phyloP scores from a whole-genome alignment of 176 grass and related monocot species.

The Paspalum vaginatum region DNA sequence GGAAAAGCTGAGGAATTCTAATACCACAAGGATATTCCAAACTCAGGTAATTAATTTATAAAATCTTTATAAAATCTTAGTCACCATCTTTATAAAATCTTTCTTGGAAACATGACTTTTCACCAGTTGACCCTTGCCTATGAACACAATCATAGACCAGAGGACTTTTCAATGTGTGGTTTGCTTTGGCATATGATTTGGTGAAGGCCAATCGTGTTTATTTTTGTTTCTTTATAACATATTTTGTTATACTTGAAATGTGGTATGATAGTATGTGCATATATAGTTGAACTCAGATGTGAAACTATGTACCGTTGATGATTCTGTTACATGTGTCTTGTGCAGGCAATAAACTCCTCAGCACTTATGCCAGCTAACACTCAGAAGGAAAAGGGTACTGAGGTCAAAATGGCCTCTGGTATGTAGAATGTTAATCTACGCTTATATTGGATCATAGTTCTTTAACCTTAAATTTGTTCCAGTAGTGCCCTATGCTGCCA shows the following conservation, averaged over 20 bases:
- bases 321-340: conserved; percentile 44
- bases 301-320: conserved; percentile 27
- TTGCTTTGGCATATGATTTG: background rate
- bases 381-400: conserved; percentile 65
- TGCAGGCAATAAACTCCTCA: conserved; percentile 52
- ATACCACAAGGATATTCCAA: conserved; percentile 92
- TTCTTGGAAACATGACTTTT: conserved; percentile 26
- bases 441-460: background rate
- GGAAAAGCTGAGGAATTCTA: conserved; percentile 83
- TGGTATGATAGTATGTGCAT: conserved; percentile 12
- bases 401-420: conserved; percentile 59
- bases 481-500: background rate
- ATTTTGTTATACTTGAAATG: conserved; percentile 2
- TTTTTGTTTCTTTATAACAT: background rate
- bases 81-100: background rate
- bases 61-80: background rate
- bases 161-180: background rate
- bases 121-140: background rate
- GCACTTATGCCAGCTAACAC: conserved; percentile 46
- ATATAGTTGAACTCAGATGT: conserved; percentile 24
- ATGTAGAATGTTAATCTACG: conserved; percentile 25
- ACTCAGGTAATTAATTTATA: conserved; percentile 64
- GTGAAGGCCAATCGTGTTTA: conserved; percentile 9
- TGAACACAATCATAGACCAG: conserved; percentile 31
- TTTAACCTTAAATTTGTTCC: conserved; percentile 16